Conservation (phyloP, 1,284 basidiomycete genomes). For the Papiliotrema flavescens region DNA sequence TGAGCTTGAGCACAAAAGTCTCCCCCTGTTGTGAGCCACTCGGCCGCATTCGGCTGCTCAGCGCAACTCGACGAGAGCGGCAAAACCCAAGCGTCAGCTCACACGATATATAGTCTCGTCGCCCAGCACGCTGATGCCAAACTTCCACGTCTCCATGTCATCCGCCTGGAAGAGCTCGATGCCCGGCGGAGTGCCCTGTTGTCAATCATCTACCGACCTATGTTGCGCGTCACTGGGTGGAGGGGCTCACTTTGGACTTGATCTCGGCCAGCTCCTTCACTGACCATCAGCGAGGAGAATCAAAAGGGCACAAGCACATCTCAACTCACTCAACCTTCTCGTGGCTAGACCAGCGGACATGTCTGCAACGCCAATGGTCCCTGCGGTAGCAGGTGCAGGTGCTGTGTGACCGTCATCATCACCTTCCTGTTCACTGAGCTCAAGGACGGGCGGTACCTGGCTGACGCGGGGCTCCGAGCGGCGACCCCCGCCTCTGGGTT, state of each 20-base stretch:
- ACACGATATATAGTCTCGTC: constrained; percentile 45
- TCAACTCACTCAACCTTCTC: constrained; percentile 29
- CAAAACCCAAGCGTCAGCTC: background rate
- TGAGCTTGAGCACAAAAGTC: constrained; percentile 39
- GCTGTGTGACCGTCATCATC: too few relatives aligned
- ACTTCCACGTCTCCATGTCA: constrained; percentile 37
- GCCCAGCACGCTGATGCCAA: constrained; percentile 40
- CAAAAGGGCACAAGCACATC: background rate
- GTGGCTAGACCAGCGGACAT: constrained; percentile 21
- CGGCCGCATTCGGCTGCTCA: background rate
- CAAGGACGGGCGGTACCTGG: too few relatives aligned
- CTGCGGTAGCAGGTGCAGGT: too few relatives aligned
- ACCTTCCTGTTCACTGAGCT: too few relatives aligned
- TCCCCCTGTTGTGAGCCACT: constrained; percentile 33
- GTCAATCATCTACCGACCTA: too few relatives aligned
- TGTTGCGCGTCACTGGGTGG: constrained; percentile 1
- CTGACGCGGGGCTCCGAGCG: too few relatives aligned
- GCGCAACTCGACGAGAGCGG: background rate
- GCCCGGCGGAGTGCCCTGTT: constrained; percentile 41
- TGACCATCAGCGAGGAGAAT: constrained; percentile 6
- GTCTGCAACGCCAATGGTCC: background rate
- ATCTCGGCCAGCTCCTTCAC: constrained; percentile 42
- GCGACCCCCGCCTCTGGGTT: too few relatives aligned
- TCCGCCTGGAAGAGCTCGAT: constrained; percentile 37
- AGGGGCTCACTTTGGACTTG: background rate